Percentiles rank a stretch among this genome's conserved stretches.
Evolutionary conservation across 768 basidiomycete genomes (phyloP).

Genomic region (Naganishia randhawae): DNA sequence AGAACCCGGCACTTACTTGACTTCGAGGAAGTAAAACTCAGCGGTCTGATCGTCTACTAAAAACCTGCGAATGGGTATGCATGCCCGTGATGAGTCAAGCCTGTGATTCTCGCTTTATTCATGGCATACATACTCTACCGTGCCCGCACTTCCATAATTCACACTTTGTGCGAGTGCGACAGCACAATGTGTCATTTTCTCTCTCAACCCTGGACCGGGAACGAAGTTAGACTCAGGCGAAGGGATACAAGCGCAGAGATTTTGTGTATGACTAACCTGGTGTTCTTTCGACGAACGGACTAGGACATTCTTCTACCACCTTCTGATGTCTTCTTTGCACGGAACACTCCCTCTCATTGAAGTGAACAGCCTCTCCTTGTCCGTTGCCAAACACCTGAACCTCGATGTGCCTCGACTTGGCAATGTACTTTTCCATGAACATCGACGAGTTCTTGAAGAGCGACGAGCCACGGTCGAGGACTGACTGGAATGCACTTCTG

Average conservation of each 20-base stretch:
- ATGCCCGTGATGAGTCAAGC: background rate
- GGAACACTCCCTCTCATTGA: constrained; percentile 69
- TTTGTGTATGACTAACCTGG: constrained; percentile 52
- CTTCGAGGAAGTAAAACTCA: constrained; percentile 66
- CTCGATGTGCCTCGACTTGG: constrained; percentile 62
- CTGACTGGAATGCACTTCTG: constrained; percentile 33
- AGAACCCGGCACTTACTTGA: constrained; percentile 54
- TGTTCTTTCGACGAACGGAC: constrained; percentile 57
- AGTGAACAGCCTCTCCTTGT: constrained; percentile 57
- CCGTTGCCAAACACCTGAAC: constrained; percentile 66
- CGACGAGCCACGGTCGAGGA: constrained; percentile 45
- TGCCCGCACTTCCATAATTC: constrained; percentile 62
- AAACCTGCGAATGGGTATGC: constrained; percentile 23
- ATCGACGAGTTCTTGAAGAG: constrained; percentile 58
- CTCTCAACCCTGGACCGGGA: constrained; percentile 52
- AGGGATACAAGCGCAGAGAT: background rate
- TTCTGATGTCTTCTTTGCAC: constrained; percentile 69
- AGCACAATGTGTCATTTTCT: constrained; percentile 59
- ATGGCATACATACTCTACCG: constrained; percentile 64
- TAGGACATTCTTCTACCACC: constrained; percentile 67
- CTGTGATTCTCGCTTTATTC: constrained; percentile 40
- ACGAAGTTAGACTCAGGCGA: background rate
- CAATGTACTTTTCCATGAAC: constrained; percentile 63
- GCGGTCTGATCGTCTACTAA: constrained; percentile 50
- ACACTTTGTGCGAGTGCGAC: constrained; percentile 56